These are phyloP conservation scores for Carallia brachiata DNA, from an alignment of 345 rosid species.

Conservation along the genomic window DNA sequence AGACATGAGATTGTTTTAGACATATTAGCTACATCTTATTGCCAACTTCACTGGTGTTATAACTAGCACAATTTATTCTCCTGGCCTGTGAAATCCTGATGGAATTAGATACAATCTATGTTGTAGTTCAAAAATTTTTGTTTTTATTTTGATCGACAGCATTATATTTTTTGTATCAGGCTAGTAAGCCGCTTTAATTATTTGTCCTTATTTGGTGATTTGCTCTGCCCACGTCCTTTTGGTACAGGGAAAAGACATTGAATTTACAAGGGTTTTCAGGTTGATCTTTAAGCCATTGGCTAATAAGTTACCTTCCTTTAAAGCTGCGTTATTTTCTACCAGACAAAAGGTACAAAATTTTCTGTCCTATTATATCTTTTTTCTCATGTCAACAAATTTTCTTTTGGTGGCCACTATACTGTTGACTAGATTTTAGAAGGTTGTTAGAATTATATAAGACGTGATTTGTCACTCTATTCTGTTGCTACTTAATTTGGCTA, in stretches of 20 bases:
- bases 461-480: too few relatives aligned
- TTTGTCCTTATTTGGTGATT: conserved; percentile 10
- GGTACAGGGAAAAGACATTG: conserved; percentile 79
- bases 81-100: neutral
- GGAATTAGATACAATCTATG: neutral
- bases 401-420: too few relatives aligned
- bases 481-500: too few relatives aligned
- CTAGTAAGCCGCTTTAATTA: neutral
- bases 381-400: too few relatives aligned
- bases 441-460: too few relatives aligned
- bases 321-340: conserved; percentile 86
- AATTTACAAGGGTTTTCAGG: conserved; percentile 97
- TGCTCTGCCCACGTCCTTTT: conserved; percentile 6
- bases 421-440: too few relatives aligned
- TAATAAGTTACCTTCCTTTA: conserved; percentile 91
- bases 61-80: neutral
- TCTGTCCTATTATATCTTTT: conserved; percentile 3
- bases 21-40: too few relatives aligned
- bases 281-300: conserved; percentile 93
- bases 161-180: neutral
- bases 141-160: too few relatives aligned
- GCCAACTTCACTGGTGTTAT: neutral
- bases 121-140: too few relatives aligned
- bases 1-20: too few relatives aligned
- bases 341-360: conserved; percentile 66